These are phyloP conservation scores for Globisporangium polare DNA, from an alignment of 352 stramenopile genomes.

Conservation along the genomic window DNA sequence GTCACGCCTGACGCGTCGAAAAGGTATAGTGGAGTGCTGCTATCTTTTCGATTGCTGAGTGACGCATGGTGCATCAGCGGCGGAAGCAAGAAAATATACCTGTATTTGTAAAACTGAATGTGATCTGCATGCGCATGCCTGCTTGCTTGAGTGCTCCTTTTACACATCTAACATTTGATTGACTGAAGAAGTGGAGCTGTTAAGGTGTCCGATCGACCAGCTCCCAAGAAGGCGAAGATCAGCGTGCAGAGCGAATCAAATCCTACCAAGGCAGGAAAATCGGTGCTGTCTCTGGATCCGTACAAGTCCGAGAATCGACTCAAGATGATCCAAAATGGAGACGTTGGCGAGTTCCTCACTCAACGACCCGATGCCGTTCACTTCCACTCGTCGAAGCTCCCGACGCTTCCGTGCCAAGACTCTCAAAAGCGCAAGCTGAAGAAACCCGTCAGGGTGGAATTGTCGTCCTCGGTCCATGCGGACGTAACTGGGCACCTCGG, in stretches of 20 bases:
- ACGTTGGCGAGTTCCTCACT: constrained; percentile 42
- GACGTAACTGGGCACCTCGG: constrained; percentile 58
- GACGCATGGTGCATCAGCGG: background rate
- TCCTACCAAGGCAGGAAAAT: background rate
- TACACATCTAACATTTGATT: constrained; percentile 5
- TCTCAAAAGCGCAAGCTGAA: constrained; percentile 49
- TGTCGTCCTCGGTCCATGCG: constrained; percentile 28
- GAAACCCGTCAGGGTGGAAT: constrained; percentile 36
- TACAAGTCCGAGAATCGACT: constrained; percentile 48
- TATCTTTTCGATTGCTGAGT: background rate
- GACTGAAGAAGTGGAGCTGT: constrained; percentile 6
- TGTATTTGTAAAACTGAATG: constrained; percentile 14
- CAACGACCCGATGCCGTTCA: constrained; percentile 42
- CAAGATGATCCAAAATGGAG: constrained; percentile 34
- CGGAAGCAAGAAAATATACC: constrained; percentile 19
- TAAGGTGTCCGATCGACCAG: constrained; percentile 1
- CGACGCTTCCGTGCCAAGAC: constrained; percentile 40
- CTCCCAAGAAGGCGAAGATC: constrained; percentile 9
- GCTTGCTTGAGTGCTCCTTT: background rate
- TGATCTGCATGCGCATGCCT: constrained; percentile 2
- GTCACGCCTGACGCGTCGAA: constrained; percentile 24
- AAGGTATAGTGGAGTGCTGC: constrained; percentile 34
- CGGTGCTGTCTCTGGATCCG: constrained; percentile 34
- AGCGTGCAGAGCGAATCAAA: constrained; percentile 1
- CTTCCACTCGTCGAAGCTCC: constrained; percentile 48